Evolutionary conservation across 768 basidiomycete genomes (phyloP).

Genomic region (Grammothele lineata): DNA sequence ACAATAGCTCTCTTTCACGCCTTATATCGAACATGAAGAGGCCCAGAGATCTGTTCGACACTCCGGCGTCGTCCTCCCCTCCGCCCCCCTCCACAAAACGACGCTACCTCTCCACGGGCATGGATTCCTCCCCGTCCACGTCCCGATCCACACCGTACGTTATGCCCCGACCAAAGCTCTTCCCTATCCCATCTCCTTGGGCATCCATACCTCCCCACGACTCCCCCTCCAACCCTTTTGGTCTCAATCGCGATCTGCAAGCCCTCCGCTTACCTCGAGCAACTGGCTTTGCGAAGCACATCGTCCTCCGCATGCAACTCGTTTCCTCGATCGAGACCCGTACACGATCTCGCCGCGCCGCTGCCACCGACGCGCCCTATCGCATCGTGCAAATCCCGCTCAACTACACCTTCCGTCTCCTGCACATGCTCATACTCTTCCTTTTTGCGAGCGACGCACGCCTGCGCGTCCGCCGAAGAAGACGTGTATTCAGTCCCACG

Average conservation of each 20-base stretch:
- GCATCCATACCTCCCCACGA: slow-evolving; percentile 44
- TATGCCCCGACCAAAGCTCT: slow-evolving; percentile 21
- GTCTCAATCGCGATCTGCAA: slow-evolving; percentile 41
- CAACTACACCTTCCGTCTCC: slow-evolving; percentile 64
- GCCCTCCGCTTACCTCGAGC: slow-evolving; percentile 34
- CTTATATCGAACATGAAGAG: slow-evolving; percentile 25
- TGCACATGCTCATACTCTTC: slow-evolving; percentile 58
- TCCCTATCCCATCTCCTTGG: slow-evolving; percentile 25
- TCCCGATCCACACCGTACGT: slow-evolving; percentile 18
- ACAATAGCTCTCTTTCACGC: neutral
- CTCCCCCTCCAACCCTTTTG: slow-evolving; percentile 70
- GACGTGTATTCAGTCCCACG: neutral
- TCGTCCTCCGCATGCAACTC: slow-evolving; percentile 62
- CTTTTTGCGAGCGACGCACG: slow-evolving; percentile 40
- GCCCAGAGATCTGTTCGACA: slow-evolving; percentile 24
- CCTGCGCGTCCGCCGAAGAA: slow-evolving; percentile 6
- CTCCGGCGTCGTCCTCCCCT: slow-evolving; percentile 25
- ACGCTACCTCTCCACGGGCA: slow-evolving; percentile 19
- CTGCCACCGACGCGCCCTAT: slow-evolving; percentile 47
- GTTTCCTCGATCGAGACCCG: slow-evolving; percentile 29
- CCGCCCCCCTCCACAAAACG: slow-evolving; percentile 20
- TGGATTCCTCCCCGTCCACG: slow-evolving; percentile 7
- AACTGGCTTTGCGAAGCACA: slow-evolving; percentile 54
- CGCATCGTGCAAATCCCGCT: slow-evolving; percentile 67
- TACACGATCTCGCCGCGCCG: slow-evolving; percentile 16